Conservation (phyloP, 2,329 filamentous ascomycete species). For the Aspergillus jensenii region DNA sequence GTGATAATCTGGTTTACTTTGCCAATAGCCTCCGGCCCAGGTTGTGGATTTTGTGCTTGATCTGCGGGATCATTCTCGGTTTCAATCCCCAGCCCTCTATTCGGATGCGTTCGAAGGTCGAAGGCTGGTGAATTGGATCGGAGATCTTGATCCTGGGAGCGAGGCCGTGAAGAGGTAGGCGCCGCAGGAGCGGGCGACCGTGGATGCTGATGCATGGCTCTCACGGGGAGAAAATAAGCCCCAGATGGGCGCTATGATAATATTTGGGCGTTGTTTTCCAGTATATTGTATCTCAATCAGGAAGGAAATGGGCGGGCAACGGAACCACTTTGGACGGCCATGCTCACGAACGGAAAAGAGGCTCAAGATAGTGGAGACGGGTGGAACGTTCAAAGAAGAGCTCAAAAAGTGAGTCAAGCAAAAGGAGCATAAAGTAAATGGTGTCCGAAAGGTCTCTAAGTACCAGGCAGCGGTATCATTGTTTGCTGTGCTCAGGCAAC, state of each 20-base stretch:
- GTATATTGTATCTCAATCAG: constrained; percentile 29
- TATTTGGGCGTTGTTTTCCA: constrained; percentile 9
- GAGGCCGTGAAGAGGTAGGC: constrained; percentile 69
- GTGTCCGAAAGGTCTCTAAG: constrained; percentile 12
- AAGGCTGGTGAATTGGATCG: constrained; percentile 55
- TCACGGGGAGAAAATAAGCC: constrained; percentile 2
- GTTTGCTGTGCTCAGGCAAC: constrained; percentile 27
- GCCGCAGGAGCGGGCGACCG: constrained; percentile 72
- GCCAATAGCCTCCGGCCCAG: constrained; percentile 66
- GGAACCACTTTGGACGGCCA: constrained; percentile 35
- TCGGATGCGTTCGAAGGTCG: constrained; percentile 50
- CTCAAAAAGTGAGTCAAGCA: constrained; percentile 6
- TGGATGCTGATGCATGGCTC: constrained; percentile 84
- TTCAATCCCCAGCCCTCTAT: constrained; percentile 52
- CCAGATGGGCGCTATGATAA: neutral
- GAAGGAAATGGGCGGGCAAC: constrained; percentile 33
- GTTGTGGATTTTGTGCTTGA: constrained; percentile 46
- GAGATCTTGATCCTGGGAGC: constrained; percentile 67
- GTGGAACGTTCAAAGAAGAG: constrained; percentile 10
- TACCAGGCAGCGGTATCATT: constrained; percentile 24
- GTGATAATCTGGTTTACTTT: constrained; percentile 94
- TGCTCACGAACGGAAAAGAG: constrained; percentile 34
- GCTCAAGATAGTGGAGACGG: constrained; percentile 1
- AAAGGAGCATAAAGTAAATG: constrained; percentile 13
- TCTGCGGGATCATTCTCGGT: constrained; percentile 46